A percentile compares a stretch with the other conserved stretches of the same genome.
phyloP scores from a whole-genome alignment of 192 early-diverging fungal genomes.

The Backusella australiensis region DNA sequence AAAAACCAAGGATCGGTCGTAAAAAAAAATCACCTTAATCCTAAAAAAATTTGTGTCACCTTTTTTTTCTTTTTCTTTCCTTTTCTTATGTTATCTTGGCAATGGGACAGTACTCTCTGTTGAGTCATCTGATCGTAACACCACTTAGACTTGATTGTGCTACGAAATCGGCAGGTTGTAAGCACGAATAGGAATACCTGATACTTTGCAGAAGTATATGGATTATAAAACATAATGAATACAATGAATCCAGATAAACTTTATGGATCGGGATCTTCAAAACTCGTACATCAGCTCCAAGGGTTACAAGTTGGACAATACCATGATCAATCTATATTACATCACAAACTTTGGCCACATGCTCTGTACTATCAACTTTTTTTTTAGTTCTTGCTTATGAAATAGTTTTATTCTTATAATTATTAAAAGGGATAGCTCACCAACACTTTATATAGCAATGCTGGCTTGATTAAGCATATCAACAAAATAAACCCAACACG shows the following conservation, averaged over 20 bases:
- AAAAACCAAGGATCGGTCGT: not conserved
- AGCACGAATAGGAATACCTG: not conserved
- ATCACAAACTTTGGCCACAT: not conserved
- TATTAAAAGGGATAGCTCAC: not conserved
- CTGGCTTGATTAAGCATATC: too few relatives aligned
- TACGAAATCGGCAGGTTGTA: not conserved
- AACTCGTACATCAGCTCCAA: not conserved
- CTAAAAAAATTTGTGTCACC: not conserved
- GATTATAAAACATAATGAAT: not conserved
- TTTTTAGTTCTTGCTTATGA: not conserved
- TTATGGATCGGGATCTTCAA: not conserved
- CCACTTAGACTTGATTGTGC: not conserved
- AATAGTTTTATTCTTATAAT: too few relatives aligned
- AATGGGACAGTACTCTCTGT: not conserved
- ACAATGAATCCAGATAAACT: not conserved
- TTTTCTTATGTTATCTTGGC: slow-evolving; percentile 1
- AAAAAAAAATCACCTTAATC: not conserved
- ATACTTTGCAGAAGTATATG: not conserved
- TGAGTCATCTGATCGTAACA: not conserved
- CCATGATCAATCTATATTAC: not conserved
- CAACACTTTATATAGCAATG: too few relatives aligned
- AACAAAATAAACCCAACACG: too few relatives aligned
- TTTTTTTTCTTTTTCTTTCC: not conserved
- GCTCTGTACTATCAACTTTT: not conserved
- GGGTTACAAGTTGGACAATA: not conserved